Percentiles rank a stretch among this genome's conserved stretches.
Evolutionary conservation across 129 eudicot genomes (phyloP).

Genomic region (Centella asiatica): DNA sequence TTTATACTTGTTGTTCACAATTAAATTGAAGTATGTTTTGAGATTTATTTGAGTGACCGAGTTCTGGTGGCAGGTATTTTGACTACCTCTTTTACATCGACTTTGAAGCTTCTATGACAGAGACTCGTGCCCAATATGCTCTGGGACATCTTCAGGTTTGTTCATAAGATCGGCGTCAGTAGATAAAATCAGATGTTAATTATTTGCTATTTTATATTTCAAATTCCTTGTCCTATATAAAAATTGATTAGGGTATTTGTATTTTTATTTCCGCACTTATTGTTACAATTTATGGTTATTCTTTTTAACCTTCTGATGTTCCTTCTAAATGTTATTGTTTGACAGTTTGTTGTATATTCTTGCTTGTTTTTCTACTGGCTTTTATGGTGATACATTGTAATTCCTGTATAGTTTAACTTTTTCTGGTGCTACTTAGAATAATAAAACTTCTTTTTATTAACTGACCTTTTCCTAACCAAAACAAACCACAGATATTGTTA

Average conservation of each 20-base stretch:
- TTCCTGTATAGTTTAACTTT: too few relatives aligned
- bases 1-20: neutral
- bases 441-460: too few relatives aligned
- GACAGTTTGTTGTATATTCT: neutral
- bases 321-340: too few relatives aligned
- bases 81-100: conserved; percentile 82
- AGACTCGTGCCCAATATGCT: conserved; percentile 83
- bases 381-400: too few relatives aligned
- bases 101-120: conserved; percentile 91
- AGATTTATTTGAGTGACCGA: conserved; percentile 4
- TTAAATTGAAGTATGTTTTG: neutral
- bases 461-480: too few relatives aligned
- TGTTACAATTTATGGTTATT: neutral
- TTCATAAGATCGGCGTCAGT: conserved; percentile 10
- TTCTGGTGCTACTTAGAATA: too few relatives aligned
- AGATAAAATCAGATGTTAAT: neutral
- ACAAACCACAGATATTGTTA: too few relatives aligned
- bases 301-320: neutral
- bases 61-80: conserved; percentile 51
- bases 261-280: too few relatives aligned
- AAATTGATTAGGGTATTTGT: too few relatives aligned
- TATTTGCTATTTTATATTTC: neutral
- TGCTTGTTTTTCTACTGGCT: neutral
- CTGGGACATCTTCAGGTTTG: conserved; percentile 76
- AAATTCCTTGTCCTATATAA: too few relatives aligned